These are phyloP conservation scores for Solanum clarkiae DNA, from an alignment of 257 asterid genomes.

Conservation along the genomic window DNA sequence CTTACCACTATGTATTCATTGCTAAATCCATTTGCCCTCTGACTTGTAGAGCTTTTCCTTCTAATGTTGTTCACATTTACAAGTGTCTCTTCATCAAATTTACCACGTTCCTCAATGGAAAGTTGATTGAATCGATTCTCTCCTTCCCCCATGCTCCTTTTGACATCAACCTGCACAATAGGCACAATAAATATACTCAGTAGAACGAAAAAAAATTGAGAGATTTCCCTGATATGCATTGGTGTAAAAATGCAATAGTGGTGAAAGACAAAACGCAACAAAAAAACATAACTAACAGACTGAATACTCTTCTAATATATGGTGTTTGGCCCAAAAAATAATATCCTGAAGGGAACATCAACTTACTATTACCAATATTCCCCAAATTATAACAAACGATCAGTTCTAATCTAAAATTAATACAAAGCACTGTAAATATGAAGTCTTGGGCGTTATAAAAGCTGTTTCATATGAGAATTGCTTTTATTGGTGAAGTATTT, in stretches of 20 bases:
- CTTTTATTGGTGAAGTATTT: neutral
- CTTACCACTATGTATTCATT: constrained; percentile 96
- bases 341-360: neutral
- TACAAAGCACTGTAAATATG: neutral
- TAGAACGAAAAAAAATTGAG: neutral
- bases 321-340: neutral
- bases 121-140: constrained; percentile 74
- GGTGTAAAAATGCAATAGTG: neutral
- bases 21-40: constrained; percentile 55
- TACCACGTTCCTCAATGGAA: constrained; percentile 91
- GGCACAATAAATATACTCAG: neutral
- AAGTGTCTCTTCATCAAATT: constrained; percentile 96
- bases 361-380: neutral
- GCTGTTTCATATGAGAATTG: neutral
- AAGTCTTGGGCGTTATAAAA: neutral
- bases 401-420: neutral
- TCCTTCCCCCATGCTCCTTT: constrained; percentile 62
- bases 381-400: neutral
- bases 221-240: neutral
- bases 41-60: constrained; percentile 46
- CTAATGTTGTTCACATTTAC: constrained; percentile 79
- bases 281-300: neutral
- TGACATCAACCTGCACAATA: constrained; percentile 57
- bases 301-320: neutral
- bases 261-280: neutral